A percentile compares a stretch with the other conserved stretches of the same genome.
These are phyloP conservation scores for Gliomastix tumulicola DNA, from an alignment of 2,329 filamentous ascomycete species.

Conservation along the genomic window DNA sequence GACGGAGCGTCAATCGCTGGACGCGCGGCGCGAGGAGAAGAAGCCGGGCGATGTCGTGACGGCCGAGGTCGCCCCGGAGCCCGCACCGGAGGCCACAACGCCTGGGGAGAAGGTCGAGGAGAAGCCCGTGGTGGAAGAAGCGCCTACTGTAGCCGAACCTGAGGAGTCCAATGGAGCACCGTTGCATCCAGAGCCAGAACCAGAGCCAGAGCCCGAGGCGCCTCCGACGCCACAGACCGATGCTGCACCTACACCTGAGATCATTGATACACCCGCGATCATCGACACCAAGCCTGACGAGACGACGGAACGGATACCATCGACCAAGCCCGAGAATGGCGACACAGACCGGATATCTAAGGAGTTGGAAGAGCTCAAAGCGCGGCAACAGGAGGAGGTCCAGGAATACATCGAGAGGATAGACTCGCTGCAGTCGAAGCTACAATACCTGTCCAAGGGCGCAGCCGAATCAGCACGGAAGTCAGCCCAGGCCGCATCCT, in stretches of 20 bases:
- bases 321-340: too few relatives aligned
- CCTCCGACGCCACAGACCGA: not conserved
- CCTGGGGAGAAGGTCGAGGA: not conserved
- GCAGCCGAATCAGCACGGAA: conserved; percentile 69
- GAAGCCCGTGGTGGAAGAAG: not conserved
- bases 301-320: not conserved
- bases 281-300: not conserved
- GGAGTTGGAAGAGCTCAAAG: conserved; percentile 15
- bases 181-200: too few relatives aligned
- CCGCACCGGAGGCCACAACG: not conserved
- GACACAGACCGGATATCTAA: conserved; percentile 3
- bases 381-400: conserved; percentile 67
- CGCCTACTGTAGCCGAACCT: too few relatives aligned
- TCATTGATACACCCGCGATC: too few relatives aligned
- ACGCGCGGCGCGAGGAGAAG: conserved; percentile 4
- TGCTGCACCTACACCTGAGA: not conserved
- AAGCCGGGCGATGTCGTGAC: not conserved
- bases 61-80: not conserved
- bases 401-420: conserved; percentile 81
- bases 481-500: conserved; percentile 51
- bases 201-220: conserved; percentile 4
- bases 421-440: conserved; percentile 83
- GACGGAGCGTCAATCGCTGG: conserved; percentile 19
- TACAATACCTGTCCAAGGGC: conserved; percentile 80
- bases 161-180: too few relatives aligned